phyloP scores from a whole-genome alignment of 2,329 filamentous ascomycete species.

The Orbilia quercus region DNA sequence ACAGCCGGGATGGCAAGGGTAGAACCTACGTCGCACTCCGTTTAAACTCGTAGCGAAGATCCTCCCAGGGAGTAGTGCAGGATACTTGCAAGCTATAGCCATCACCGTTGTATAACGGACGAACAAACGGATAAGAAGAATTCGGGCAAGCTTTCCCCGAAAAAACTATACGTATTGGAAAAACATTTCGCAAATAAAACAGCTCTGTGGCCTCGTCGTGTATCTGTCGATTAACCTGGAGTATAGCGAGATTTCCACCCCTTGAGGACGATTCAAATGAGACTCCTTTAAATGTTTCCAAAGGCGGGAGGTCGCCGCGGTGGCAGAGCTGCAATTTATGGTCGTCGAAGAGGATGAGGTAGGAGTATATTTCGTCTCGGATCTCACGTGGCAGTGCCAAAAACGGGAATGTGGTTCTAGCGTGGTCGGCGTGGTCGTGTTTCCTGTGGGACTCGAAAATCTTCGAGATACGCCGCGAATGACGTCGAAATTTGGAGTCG shows the following conservation, averaged over 20 bases:
- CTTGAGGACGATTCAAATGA: constrained; percentile 13
- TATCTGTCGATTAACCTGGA: constrained; percentile 36
- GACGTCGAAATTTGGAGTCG: constrained; percentile 26
- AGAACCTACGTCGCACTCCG: constrained; percentile 28
- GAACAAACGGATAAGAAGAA: not conserved
- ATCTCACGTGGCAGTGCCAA: constrained; percentile 38
- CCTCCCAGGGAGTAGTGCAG: constrained; percentile 45
- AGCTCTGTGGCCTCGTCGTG: constrained; percentile 35
- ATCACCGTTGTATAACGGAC: constrained; percentile 8
- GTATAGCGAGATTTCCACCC: constrained; percentile 22
- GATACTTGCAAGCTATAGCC: constrained; percentile 19
- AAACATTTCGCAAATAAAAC: constrained; percentile 36
- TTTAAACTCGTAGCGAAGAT: constrained; percentile 33
- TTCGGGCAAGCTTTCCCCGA: constrained; percentile 3
- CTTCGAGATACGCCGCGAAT: constrained; percentile 26
- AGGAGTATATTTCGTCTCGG: constrained; percentile 49
- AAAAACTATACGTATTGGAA: constrained; percentile 39
- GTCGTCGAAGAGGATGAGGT: constrained; percentile 35
- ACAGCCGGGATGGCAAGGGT: not conserved
- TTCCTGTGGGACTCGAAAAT: constrained; percentile 2
- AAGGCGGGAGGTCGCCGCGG: constrained; percentile 1
- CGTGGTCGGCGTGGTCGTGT: constrained; percentile 15
- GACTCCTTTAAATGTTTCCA: constrained; percentile 31
- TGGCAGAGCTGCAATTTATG: constrained; percentile 14
- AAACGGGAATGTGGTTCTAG: constrained; percentile 26